Conservation (phyloP, 371 early-diverging fungal species). For the Mucor irregularis region DNA sequence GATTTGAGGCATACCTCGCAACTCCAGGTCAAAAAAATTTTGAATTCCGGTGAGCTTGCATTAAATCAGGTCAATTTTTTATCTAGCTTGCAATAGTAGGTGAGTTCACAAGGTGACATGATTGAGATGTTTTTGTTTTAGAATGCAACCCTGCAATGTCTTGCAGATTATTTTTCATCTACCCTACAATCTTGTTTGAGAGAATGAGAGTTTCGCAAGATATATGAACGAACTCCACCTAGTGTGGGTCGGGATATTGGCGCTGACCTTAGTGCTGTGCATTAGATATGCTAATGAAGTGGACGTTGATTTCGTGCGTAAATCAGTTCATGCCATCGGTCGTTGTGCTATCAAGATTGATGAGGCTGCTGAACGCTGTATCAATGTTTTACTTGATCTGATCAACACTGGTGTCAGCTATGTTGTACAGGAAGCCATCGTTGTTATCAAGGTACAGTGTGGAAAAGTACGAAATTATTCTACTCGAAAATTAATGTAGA, state of each 20-base stretch:
- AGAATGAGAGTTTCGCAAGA: too few relatives aligned
- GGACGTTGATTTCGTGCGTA: constrained; percentile 95
- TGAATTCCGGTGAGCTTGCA: too few relatives aligned
- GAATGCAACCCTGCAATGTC: too few relatives aligned
- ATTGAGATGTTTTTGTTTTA: too few relatives aligned
- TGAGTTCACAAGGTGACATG: too few relatives aligned
- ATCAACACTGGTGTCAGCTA: constrained; percentile 89
- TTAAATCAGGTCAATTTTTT: too few relatives aligned
- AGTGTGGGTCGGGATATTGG: constrained; percentile 96
- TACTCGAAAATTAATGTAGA: background rate
- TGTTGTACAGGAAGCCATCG: constrained; percentile 90
- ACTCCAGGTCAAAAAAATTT: too few relatives aligned
- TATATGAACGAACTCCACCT: too few relatives aligned
- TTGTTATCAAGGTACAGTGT: constrained; percentile 79
- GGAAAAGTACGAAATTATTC: background rate
- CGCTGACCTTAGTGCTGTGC: constrained; percentile 67
- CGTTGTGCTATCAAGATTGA: constrained; percentile 92
- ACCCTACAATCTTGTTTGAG: too few relatives aligned
- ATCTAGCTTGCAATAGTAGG: too few relatives aligned
- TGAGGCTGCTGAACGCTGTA: constrained; percentile 84
- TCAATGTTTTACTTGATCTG: constrained; percentile 85
- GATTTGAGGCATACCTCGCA: too few relatives aligned
- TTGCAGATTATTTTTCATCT: too few relatives aligned
- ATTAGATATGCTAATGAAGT: constrained; percentile 92
- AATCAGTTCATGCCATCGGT: constrained; percentile 90